These are phyloP conservation scores for Endocalyx cinctus DNA, from an alignment of 2,329 filamentous ascomycete species.

Conservation along the genomic window DNA sequence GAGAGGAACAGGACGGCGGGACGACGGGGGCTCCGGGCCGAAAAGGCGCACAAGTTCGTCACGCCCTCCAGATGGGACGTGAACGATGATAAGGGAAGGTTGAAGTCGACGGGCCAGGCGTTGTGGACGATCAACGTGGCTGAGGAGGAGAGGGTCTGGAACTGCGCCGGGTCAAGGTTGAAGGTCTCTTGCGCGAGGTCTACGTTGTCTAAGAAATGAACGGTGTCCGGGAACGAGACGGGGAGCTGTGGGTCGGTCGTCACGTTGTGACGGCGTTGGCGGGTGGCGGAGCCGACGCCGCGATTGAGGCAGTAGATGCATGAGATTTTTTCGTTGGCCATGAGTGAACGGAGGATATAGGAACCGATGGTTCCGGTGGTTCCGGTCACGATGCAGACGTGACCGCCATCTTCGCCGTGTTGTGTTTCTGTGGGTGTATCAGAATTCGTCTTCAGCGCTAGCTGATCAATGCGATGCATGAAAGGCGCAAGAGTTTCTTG, in stretches of 20 bases:
- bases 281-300: conserved; percentile 11
- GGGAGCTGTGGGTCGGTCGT: conserved; percentile 4
- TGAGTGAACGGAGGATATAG: conserved; percentile 14
- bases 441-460: conserved; percentile 4
- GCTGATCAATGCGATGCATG: conserved; percentile 11
- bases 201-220: conserved; percentile 2
- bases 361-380: conserved; percentile 22
- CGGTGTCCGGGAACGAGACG: not conserved
- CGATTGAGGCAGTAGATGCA: conserved; percentile 26
- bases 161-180: conserved; percentile 10
- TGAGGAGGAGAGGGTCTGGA: conserved; percentile 8
- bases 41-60: conserved; percentile 16
- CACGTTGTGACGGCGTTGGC: conserved; percentile 12
- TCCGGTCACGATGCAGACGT: conserved; percentile 21
- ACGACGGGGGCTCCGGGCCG: conserved; percentile 10
- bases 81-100: conserved; percentile 14
- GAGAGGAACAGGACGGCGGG: conserved; percentile 17
- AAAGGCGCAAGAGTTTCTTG: too few relatives aligned
- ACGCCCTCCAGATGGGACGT: conserved; percentile 16
- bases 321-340: conserved; percentile 9
- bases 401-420: too few relatives aligned
- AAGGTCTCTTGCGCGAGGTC: conserved; percentile 14
- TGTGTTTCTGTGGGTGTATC: too few relatives aligned
- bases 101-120: conserved; percentile 23
- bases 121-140: conserved; percentile 18